Percentiles rank a stretch among this genome's conserved stretches.
phyloP scores from a whole-genome alignment of 257 asterid genomes.

The Jasminum sambac region DNA sequence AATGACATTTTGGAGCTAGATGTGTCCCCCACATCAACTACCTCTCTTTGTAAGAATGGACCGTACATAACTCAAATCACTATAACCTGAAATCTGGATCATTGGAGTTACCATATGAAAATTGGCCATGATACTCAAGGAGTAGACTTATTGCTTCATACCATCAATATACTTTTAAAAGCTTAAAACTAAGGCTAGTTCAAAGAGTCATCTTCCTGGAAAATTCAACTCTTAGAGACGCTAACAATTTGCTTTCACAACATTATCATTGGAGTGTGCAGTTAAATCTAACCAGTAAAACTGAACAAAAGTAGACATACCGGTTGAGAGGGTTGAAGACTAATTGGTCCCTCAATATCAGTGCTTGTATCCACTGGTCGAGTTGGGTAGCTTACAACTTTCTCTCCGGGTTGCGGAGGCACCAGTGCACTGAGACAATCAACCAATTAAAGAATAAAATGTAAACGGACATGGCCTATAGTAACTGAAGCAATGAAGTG shows the following conservation, averaged over 20 bases:
- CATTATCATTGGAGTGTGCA: conserved; percentile 13
- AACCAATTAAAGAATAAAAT: conserved; percentile 22
- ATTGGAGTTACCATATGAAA: conserved; percentile 21
- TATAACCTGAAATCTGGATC: conserved; percentile 34
- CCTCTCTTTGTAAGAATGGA: conserved; percentile 21
- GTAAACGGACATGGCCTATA: conserved; percentile 1
- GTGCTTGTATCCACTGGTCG: conserved; percentile 92
- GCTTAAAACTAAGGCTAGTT: not conserved
- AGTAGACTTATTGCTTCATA: conserved; percentile 10
- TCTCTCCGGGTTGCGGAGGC: conserved; percentile 92
- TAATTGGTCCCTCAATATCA: conserved; percentile 94
- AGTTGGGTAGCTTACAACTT: conserved; percentile 82
- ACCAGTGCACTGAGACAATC: conserved; percentile 64
- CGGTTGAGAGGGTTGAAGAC: conserved; percentile 91
- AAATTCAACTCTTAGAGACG: conserved; percentile 16
- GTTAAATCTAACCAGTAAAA: conserved; percentile 14
- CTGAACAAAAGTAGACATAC: conserved; percentile 41
- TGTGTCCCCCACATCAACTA: conserved; percentile 26
- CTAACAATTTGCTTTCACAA: conserved; percentile 17
- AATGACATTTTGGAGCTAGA: conserved; percentile 26
- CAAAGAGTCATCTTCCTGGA: not conserved
- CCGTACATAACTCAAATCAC: conserved; percentile 24
- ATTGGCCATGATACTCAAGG: conserved; percentile 4
- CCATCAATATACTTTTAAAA: conserved; percentile 14
- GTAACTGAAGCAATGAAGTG: conserved; percentile 14